Evolutionary conservation across 148 eudicot genomes (phyloP).

Genomic region (Mesembryanthemum crystallinum): DNA sequence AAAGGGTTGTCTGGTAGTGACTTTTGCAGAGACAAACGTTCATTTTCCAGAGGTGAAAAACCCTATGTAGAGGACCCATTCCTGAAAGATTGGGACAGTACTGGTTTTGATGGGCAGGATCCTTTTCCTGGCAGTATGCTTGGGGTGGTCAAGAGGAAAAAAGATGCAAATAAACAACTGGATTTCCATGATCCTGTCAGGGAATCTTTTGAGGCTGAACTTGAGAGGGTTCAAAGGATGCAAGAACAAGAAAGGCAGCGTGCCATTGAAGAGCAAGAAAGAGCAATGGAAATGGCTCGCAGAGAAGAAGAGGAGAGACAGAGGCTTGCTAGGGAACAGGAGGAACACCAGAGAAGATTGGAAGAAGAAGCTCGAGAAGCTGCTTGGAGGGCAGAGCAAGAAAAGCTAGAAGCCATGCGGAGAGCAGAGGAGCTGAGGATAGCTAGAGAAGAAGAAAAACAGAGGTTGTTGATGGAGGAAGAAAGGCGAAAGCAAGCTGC

Average conservation of each 20-base stretch:
- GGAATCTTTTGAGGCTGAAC: slow-evolving; percentile 99
- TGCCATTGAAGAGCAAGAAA: slow-evolving; percentile 77
- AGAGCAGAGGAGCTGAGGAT: slow-evolving; percentile 78
- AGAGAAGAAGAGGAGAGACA: slow-evolving; percentile 90
- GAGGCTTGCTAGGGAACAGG: slow-evolving; percentile 73
- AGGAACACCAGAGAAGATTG: slow-evolving; percentile 56
- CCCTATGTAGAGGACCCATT: slow-evolving; percentile 53
- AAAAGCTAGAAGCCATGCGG: slow-evolving; percentile 54
- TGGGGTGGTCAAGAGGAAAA: slow-evolving; percentile 77
- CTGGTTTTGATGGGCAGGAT: slow-evolving; percentile 69
- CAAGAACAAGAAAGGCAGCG: slow-evolving; percentile 88
- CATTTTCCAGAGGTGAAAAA: slow-evolving; percentile 55
- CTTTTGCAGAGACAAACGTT: slow-evolving; percentile 51
- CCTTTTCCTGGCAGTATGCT: slow-evolving; percentile 60
- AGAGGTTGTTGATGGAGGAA: slow-evolving; percentile 70
- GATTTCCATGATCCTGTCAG: slow-evolving; percentile 89
- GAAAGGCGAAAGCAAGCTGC: slow-evolving; percentile 98
- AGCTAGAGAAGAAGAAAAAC: slow-evolving; percentile 86
- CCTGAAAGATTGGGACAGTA: slow-evolving; percentile 37
- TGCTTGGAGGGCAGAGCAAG: slow-evolving; percentile 89
- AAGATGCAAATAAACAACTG: slow-evolving; percentile 55
- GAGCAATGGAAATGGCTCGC: slow-evolving; percentile 78
- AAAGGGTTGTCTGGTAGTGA: slow-evolving; percentile 44
- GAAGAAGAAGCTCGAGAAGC: slow-evolving; percentile 91
- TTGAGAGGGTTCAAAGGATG: slow-evolving; percentile 93